These are phyloP conservation scores for Saccharomyces hybrid DNA, from an alignment of 1,139 yeast genomes.

Conservation along the genomic window DNA sequence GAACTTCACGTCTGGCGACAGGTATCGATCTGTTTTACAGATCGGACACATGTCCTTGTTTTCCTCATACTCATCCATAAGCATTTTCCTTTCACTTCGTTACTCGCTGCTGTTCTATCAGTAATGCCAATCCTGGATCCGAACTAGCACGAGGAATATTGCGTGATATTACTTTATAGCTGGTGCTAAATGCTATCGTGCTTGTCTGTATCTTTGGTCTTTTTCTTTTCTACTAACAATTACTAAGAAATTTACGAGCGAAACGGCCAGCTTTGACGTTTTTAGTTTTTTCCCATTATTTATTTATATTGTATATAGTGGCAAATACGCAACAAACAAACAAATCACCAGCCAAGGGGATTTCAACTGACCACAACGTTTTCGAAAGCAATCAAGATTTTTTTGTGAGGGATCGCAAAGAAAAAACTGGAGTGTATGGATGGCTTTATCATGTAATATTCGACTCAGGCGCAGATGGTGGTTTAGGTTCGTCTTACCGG, in stretches of 20 bases:
- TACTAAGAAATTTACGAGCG: not conserved
- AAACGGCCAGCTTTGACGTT: not conserved
- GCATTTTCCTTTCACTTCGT: not conserved
- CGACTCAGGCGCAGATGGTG: slow-evolving; percentile 4
- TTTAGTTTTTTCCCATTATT: not conserved
- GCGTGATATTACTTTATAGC: not conserved
- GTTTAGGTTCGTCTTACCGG: slow-evolving; percentile 13
- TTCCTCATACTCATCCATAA: slow-evolving; percentile 29
- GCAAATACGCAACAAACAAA: not conserved
- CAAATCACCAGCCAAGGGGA: too few relatives aligned
- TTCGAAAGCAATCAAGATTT: not conserved
- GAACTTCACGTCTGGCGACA: slow-evolving; percentile 89
- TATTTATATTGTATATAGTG: not conserved
- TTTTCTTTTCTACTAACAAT: not conserved
- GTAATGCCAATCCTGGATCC: too few relatives aligned
- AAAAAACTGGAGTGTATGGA: not conserved
- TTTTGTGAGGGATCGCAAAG: not conserved
- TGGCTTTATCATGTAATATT: slow-evolving; percentile 4
- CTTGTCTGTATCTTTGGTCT: not conserved
- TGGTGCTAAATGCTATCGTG: not conserved
- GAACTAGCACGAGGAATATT: too few relatives aligned
- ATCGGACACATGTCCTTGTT: slow-evolving; percentile 87
- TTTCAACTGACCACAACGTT: not conserved
- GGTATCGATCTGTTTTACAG: slow-evolving; percentile 89
- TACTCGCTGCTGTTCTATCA: too few relatives aligned